These are phyloP conservation scores for Cryptosporidium meleagridis DNA, from an alignment of 169 alveolate species.

Conservation along the genomic window DNA sequence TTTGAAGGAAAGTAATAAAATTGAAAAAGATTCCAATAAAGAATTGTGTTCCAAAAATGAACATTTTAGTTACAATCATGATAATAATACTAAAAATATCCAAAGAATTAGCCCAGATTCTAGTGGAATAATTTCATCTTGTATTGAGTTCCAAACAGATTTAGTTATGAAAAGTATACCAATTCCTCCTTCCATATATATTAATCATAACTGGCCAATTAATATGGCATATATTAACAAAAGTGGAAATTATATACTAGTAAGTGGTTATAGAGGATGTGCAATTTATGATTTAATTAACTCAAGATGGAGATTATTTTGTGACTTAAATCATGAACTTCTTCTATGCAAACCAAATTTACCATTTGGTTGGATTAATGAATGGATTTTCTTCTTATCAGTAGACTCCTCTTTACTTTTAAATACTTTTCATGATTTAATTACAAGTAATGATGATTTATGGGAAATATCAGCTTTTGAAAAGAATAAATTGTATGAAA, in stretches of 20 bases:
- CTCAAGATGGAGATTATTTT: conserved; percentile 78
- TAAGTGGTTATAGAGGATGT: conserved; percentile 77
- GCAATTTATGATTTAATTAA: conserved; percentile 77
- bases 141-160: not conserved
- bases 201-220: conserved; percentile 78
- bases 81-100: not conserved
- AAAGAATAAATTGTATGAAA: conserved; percentile 39
- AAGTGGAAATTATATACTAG: conserved; percentile 71
- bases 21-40: not conserved
- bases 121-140: not conserved
- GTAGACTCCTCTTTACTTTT: conserved; percentile 38
- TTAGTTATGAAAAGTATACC: conserved; percentile 52
- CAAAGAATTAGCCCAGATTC: not conserved
- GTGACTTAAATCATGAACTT: conserved; percentile 76
- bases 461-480: conserved; percentile 57
- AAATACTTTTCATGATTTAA: conserved; percentile 32
- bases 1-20: not conserved
- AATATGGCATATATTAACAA: conserved; percentile 75
- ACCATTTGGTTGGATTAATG: conserved; percentile 81
- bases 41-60: not conserved
- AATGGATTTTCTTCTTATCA: conserved; percentile 74
- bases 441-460: conserved; percentile 13
- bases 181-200: conserved; percentile 78
- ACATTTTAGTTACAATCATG: not conserved
- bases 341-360: conserved; percentile 76